Evolutionary conservation across 2,329 filamentous ascomycete genomes (phyloP), one percentile per base, ranked within the genome.

Genomic region (Trichoderma sp.): DNA sequence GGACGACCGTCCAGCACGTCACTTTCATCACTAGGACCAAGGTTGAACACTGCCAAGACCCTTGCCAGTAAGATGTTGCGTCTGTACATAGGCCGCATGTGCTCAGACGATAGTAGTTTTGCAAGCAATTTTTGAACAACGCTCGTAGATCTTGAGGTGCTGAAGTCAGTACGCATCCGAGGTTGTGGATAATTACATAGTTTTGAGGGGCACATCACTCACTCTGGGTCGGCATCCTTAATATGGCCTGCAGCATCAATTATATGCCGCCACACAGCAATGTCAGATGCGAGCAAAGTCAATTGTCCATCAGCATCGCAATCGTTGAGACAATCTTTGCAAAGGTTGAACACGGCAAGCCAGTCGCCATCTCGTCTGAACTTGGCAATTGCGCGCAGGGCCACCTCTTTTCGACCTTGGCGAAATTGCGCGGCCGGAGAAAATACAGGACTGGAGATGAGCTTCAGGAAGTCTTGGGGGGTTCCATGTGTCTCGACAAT

Each of bases 241-340:
- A 82, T 73, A 8, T 80, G 76, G 3, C 76, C 74, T 8, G 83
- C 83, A 7, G 83, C 83, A 15, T 78, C 74, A 14, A 84, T 81
- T 30, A 84, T 81, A 8, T 79, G 74, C n/a, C 76, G 76, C 82
- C 83, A 84, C 12, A 84, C 73, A 4, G 75, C 73, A 79, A 81
- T 83, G 74, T 88, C 85, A 8, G 83, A 85, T 2, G 84, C 85
- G 15, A 86, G 76, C 1, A 85, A 80, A 2, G 81, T 83, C 0
- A 82, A 79, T 8, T 80, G 77, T 2, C 77, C 80, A 0, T 79
- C 76, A 1, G 82, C 81, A 9, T 84, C 80, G 0, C 80, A 80
- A 0, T 78, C 76, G 1, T 78, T 81, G 6, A 88, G 75, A n/a
- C 83, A 85, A 1, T 83, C 78, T 3, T 78, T 80, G 74, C 85